Base-by-base conservation (phyloP, 805 yeast species). In the Yamadazyma laniorum region DNA sequence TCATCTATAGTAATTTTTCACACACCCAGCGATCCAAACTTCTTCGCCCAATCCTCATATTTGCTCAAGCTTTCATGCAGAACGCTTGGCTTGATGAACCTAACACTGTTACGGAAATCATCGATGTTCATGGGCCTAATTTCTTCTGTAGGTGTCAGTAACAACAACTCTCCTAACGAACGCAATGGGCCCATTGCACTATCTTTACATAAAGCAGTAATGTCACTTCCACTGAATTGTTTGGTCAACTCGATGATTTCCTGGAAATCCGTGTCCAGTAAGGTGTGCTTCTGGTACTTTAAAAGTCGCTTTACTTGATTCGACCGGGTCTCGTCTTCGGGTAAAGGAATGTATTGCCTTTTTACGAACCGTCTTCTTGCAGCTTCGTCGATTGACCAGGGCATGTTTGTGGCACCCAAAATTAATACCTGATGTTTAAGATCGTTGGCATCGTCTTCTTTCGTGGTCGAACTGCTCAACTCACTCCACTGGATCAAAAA, bases 111-210 rank as follows among this genome's bases (percentile, higher is more conserved):
- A 40, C 72, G 69, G 56, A 93, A 91, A 58, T 91, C 99, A 6
- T 65, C 65, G 34, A 88, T 61, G 16, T 72, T 69, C 35, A 93
- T 77, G 0, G 95, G 82, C 37, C 98, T 67, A 39, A 91, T 89
- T 42, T 79, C 79, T 38, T 83, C 86, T 25, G 87, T 80, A 2
- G 86, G 72, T 1, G 81, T 75, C 55, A 67, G 59, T 46, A 91
- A 68, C 39, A 91, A 72, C 32, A 82, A 80, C 42, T 91, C 97
- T 2, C 98, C 97, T 17, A 91, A 65, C 28, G 88, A 83, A 46
- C 99, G 72, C 25, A 93, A 67, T 1, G 99, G 98, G 1, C 96
- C 96, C 97, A 91, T 90, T 1, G 99, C 97, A 3, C 96, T 95
- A 58, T 91, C 97, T 60, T 90, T 93, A 1, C 97, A 95, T 43